Evolutionary conservation across 2,329 filamentous ascomycete species (phyloP).

Genomic region (Orbilia javanica): DNA sequence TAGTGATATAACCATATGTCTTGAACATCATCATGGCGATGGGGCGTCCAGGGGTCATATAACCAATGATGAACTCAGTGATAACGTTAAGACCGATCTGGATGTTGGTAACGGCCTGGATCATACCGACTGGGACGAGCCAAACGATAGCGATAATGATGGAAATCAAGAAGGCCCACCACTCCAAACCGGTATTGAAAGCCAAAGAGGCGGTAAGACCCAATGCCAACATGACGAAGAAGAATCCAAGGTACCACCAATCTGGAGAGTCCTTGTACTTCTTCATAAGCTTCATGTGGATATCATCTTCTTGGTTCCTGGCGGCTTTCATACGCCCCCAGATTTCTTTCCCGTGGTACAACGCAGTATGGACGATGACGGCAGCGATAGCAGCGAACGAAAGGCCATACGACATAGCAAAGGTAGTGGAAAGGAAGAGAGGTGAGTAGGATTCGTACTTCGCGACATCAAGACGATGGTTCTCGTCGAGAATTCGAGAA

Average conservation of each 20-base stretch:
- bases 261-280: constrained; percentile 64
- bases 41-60: constrained; percentile 68
- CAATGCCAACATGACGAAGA: constrained; percentile 67
- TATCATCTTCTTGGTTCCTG: constrained; percentile 63
- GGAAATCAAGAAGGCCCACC: constrained; percentile 70
- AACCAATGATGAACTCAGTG: constrained; percentile 69
- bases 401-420: constrained; percentile 70
- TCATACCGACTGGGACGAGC: constrained; percentile 73
- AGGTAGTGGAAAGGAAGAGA: constrained; percentile 75
- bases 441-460: constrained; percentile 78
- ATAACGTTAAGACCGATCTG: constrained; percentile 70
- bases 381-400: constrained; percentile 77
- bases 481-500: constrained; percentile 72
- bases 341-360: constrained; percentile 72
- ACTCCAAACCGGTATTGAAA: constrained; percentile 66
- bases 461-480: constrained; percentile 74
- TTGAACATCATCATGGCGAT: constrained; percentile 71
- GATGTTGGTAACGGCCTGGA: constrained; percentile 74
- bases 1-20: constrained; percentile 68
- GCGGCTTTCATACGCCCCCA: constrained; percentile 66
- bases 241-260: constrained; percentile 69
- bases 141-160: constrained; percentile 72
- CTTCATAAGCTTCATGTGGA: constrained; percentile 64
- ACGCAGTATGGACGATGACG: constrained; percentile 71
- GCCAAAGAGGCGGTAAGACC: constrained; percentile 62